Evolutionary conservation across 1,284 basidiomycete genomes (phyloP).

Genomic region (Inonotus hispidus): DNA sequence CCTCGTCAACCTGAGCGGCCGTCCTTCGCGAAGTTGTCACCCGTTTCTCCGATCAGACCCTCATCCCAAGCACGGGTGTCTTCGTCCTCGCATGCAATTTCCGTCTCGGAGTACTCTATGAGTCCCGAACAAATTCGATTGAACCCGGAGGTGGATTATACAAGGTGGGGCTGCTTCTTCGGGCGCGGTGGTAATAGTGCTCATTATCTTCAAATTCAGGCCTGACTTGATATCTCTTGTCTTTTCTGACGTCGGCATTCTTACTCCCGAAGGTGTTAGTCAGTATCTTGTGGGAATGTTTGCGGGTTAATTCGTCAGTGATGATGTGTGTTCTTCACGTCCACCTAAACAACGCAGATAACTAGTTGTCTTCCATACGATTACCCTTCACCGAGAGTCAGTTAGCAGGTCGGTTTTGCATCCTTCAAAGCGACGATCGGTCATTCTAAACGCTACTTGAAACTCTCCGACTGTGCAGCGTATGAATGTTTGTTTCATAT

Average conservation of each 20-base stretch:
- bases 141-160: conserved; percentile 81
- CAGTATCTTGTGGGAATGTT: conserved; percentile 91
- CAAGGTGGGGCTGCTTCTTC: conserved; percentile 43
- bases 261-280: conserved; percentile 89
- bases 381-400: neutral
- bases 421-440: neutral
- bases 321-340: too few relatives aligned
- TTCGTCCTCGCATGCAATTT: conserved; percentile 22
- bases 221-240: conserved; percentile 87
- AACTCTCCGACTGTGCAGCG: neutral
- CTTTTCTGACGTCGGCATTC: conserved; percentile 86
- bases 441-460: neutral
- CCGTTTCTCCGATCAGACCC: conserved; percentile 19
- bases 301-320: conserved; percentile 46
- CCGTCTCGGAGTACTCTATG: conserved; percentile 39
- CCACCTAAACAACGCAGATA: too few relatives aligned
- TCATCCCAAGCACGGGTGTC: conserved; percentile 14
- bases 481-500: neutral
- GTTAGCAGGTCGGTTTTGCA: neutral
- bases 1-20: conserved; percentile 32
- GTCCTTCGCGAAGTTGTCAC: conserved; percentile 15
- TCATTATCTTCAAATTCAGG: conserved; percentile 33
- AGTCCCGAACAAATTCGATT: conserved; percentile 67
- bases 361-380: neutral
- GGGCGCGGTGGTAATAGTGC: conserved; percentile 14